These are phyloP conservation scores for Gaultheria prostrata DNA, from an alignment of 148 eudicot species.

Conservation along the genomic window DNA sequence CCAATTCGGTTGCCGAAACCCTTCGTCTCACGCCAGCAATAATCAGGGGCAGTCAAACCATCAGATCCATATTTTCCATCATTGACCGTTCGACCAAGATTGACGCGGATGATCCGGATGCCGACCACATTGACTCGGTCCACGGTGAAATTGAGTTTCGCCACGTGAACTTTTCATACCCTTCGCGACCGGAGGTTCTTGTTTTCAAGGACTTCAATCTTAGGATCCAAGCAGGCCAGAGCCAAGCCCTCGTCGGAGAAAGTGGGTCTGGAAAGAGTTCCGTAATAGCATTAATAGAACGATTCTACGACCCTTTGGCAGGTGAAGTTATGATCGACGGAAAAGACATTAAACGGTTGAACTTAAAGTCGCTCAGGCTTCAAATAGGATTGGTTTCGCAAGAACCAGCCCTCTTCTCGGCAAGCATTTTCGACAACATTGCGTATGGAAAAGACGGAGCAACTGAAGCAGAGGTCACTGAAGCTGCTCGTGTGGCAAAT, in stretches of 20 bases:
- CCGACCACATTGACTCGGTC: slow-evolving; percentile 66
- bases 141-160: slow-evolving; percentile 91
- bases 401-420: slow-evolving; percentile 90
- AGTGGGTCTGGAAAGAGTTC: slow-evolving; percentile 99
- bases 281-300: slow-evolving; percentile 73
- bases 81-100: slow-evolving; percentile 75
- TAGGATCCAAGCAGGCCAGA: slow-evolving; percentile 85
- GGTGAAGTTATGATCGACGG: slow-evolving; percentile 97
- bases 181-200: slow-evolving; percentile 76
- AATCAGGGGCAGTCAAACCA: slow-evolving; percentile 89
- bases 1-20: slow-evolving; percentile 93
- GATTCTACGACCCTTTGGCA: slow-evolving; percentile 77
- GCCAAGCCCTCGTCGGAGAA: slow-evolving; percentile 96
- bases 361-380: slow-evolving; percentile 66
- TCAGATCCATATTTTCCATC: slow-evolving; percentile 80
- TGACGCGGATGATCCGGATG: slow-evolving; percentile 84
- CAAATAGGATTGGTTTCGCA: slow-evolving; percentile 90
- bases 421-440: slow-evolving; percentile 88
- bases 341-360: slow-evolving; percentile 71
- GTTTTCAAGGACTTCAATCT: slow-evolving; percentile 84
- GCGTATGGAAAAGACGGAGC: slow-evolving; percentile 90
- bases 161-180: slow-evolving; percentile 88
- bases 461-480: slow-evolving; percentile 85
- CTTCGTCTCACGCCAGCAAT: slow-evolving; percentile 96
- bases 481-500: slow-evolving; percentile 87